Conservation (phyloP, 2,329 filamentous ascomycete species). For the Botryotinia narcissicola region DNA sequence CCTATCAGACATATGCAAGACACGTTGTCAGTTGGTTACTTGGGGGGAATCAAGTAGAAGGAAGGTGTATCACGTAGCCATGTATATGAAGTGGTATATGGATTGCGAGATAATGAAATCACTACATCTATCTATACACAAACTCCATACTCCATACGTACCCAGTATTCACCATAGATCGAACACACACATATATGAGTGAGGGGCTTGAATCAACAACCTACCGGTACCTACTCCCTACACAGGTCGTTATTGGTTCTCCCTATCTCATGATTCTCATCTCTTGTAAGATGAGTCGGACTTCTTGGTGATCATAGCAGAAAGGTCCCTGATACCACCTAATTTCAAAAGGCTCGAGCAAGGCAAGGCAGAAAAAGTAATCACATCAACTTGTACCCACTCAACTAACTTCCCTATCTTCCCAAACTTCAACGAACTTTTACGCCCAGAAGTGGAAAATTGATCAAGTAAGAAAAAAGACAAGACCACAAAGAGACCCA, state of each 20-base stretch:
- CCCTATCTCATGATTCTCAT: not conserved
- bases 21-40: not conserved
- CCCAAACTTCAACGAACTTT: not conserved
- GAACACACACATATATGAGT: not conserved
- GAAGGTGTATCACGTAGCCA: not conserved
- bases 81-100: not conserved
- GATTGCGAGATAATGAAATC: not conserved
- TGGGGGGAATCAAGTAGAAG: not conserved
- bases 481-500: constrained; percentile 1
- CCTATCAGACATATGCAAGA: not conserved
- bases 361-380: not conserved
- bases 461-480: not conserved
- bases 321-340: not conserved
- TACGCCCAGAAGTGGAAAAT: not conserved
- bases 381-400: not conserved
- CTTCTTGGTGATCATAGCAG: constrained; percentile 1
- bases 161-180: not conserved
- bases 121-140: not conserved
- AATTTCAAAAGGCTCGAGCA: not conserved
- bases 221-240: too few species aligned
- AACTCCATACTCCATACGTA: not conserved
- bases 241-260: not conserved
- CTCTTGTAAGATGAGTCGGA: not conserved
- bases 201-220: not conserved
- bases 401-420: not conserved